phyloP scores from a whole-genome alignment of 75 land plant species.

The Cunninghamia lanceolata region DNA sequence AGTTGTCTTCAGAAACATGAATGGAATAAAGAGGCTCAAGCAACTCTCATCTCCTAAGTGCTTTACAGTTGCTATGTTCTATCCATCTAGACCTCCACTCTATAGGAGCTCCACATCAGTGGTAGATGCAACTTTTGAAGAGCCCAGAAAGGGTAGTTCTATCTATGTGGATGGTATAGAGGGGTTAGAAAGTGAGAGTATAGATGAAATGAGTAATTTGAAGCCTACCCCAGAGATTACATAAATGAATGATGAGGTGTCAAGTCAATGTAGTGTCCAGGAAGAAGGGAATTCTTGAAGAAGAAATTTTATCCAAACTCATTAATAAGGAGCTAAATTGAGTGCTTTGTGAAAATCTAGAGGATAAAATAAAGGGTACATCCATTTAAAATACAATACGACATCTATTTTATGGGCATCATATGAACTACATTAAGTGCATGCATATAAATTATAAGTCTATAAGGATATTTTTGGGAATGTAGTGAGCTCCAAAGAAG shows the following conservation, averaged over 20 bases:
- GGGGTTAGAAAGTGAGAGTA: not conserved
- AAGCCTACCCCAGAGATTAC: conserved; percentile 1
- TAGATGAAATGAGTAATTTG: not conserved
- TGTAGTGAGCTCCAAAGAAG: no score
- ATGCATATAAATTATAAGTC: no score
- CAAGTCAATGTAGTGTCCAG: not conserved
- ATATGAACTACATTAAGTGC: no score
- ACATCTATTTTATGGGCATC: no score
- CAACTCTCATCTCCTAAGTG: conserved; percentile 9
- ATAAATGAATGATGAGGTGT: no score
- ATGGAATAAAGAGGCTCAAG: conserved; percentile 85
- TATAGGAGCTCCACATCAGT: not conserved
- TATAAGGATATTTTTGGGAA: no score
- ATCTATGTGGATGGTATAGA: not conserved
- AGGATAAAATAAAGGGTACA: no score
- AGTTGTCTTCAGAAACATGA: no score
- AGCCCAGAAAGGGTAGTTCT: conserved; percentile 1
- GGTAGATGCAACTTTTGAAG: not conserved
- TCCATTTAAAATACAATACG: no score
- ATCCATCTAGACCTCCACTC: conserved; percentile 1
- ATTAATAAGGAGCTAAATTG: no score
- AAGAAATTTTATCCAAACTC: conserved; percentile 67
- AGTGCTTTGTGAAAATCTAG: no score
- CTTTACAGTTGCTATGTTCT: not conserved
- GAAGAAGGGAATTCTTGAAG: conserved; percentile 8